These are phyloP conservation scores for Fusarium pseudoanthophilum DNA, from an alignment of 2,329 filamentous ascomycete genomes.

Conservation along the genomic window DNA sequence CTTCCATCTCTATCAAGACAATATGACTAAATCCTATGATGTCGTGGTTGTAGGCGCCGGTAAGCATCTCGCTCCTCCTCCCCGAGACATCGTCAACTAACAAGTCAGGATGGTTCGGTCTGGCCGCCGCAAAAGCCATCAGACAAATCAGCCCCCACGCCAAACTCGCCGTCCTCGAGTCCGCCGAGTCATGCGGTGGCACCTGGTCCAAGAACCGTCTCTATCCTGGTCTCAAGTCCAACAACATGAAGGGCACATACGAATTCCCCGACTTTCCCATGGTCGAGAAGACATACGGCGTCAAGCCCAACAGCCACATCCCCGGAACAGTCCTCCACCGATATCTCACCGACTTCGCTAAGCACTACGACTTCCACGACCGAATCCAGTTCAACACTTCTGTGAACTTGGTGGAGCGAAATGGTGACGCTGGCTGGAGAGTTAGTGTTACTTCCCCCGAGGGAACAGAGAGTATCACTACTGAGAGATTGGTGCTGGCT, in stretches of 20 bases:
- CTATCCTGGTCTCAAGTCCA: conserved; percentile 70
- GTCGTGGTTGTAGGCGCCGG: conserved; percentile 41
- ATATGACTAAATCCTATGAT: conserved; percentile 35
- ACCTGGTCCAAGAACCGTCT: conserved; percentile 69
- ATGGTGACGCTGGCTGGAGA: conserved; percentile 30
- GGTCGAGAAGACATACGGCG: conserved; percentile 56
- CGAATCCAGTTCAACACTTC: conserved; percentile 61
- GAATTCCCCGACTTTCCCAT: conserved; percentile 74
- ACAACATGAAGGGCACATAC: conserved; percentile 71
- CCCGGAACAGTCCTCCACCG: conserved; percentile 50
- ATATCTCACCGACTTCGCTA: conserved; percentile 52
- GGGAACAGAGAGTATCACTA: conserved; percentile 26
- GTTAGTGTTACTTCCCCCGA: conserved; percentile 17
- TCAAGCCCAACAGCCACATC: conserved; percentile 50
- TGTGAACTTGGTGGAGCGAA: conserved; percentile 57
- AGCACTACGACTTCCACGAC: conserved; percentile 59
- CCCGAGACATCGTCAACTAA: neutral
- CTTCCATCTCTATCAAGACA: too few species aligned
- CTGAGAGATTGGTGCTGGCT: conserved; percentile 60
- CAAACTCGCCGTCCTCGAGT: conserved; percentile 62
- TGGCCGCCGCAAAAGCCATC: conserved; percentile 64
- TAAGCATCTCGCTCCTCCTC: neutral
- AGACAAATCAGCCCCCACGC: conserved; percentile 59
- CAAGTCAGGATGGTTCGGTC: conserved; percentile 59
- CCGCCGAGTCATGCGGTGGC: conserved; percentile 63